Base-by-base conservation (phyloP, 495 filamentous ascomycete species). In the Penicillium desertorum region DNA sequence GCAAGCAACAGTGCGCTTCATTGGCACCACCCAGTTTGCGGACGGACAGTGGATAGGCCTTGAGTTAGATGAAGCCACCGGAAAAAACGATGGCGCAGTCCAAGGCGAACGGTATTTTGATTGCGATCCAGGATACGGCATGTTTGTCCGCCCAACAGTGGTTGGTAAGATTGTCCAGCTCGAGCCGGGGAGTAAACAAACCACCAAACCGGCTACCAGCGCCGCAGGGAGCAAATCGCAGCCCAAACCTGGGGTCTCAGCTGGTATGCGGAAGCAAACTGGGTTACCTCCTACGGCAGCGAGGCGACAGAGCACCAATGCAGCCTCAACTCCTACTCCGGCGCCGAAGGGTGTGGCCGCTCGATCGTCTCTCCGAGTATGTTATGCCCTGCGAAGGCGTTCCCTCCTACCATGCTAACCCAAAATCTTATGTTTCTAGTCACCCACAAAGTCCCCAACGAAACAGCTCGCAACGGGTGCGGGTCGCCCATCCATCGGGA, bases 31-130 rank as follows among this genome's bases (percentile, higher is more conserved):
- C 25, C 74, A 82, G 57, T 96, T 98, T 71, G 84, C 90, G 32
- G 67, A 71, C 4, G 95, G 92, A 52, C 87, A 90, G 27, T 98
- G 93, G 91, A 77, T 96, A 50, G 94, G 94, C 50, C 81, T 98
- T 45, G 92, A 96, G 79, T 82, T 98, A 57, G 86, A 89, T 41
- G 88, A 88, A 36, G 76, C 83, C n/a, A 81, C 79, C 11, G 94
- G 94, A 11, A 98, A 98, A 75, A 98, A 98, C 65, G 91, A 98
- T 79, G 94, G 94, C 61, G 84, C 87, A 29, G 89, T 98, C 39
- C 83, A 93, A 70, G 93, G 91, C 42, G 83, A 92, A 60, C 80
- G 90, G 39, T 98, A 98, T 71, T 98, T 98, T 65, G 83, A 91
- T 23, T 97, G 93, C 65, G 72, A 85, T 51, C 84, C 84, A 56